phyloP scores from a whole-genome alignment of 805 yeast species.

The Saccharomycopsis capsularis region DNA sequence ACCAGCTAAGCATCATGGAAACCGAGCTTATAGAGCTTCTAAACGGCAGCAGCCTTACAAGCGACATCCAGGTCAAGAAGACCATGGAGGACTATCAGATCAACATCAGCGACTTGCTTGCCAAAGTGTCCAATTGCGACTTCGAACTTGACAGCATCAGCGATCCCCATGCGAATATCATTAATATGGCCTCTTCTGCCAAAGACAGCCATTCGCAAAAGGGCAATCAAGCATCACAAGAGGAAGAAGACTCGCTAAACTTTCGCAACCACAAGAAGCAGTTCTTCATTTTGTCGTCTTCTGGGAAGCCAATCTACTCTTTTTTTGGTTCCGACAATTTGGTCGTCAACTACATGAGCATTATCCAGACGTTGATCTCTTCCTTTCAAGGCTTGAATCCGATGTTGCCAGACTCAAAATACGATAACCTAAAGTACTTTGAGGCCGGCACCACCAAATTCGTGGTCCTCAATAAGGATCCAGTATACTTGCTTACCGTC shows the following conservation, averaged over 20 bases:
- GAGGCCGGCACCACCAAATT: conserved; percentile 45
- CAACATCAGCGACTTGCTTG: conserved; percentile 9
- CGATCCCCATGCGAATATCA: not conserved
- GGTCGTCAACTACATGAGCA: conserved; percentile 65
- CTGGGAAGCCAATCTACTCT: conserved; percentile 86
- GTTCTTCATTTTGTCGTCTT: conserved; percentile 69
- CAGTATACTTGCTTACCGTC: conserved; percentile 68
- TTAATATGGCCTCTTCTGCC: not conserved
- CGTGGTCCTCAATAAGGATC: conserved; percentile 54
- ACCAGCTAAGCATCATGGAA: conserved; percentile 14
- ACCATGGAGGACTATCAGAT: conserved; percentile 8
- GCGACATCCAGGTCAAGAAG: not conserved
- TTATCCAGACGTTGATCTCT: conserved; percentile 71
- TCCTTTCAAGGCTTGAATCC: conserved; percentile 39
- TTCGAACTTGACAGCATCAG: not conserved
- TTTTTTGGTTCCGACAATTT: conserved; percentile 65
- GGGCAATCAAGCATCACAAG: no score
- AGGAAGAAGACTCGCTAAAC: not conserved
- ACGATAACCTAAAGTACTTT: conserved; percentile 42
- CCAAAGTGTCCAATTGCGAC: not conserved
- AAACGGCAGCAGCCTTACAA: conserved; percentile 5
- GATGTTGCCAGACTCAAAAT: conserved; percentile 17
- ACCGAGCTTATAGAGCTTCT: conserved; percentile 13
- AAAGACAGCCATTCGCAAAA: not conserved
- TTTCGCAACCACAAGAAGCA: conserved; percentile 42